phyloP scores from a whole-genome alignment of 768 basidiomycete species.

The Tulasnella sp. region DNA sequence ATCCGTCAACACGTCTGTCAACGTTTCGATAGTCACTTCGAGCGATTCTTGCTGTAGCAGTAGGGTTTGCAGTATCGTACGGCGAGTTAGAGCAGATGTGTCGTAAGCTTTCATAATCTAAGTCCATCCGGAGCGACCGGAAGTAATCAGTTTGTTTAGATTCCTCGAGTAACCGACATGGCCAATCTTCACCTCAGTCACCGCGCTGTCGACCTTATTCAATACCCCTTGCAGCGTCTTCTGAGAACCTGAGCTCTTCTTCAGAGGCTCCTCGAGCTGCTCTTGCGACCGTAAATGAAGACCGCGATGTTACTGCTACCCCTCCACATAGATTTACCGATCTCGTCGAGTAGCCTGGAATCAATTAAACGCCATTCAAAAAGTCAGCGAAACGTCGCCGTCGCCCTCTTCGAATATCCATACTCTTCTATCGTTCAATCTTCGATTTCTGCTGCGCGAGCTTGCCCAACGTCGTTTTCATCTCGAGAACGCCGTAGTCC shows the following conservation, averaged over 20 bases:
- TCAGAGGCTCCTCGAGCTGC: conserved; percentile 62
- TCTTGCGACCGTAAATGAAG: conserved; percentile 73
- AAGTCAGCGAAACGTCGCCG: background rate
- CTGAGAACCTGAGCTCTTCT: conserved; percentile 62
- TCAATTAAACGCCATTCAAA: background rate
- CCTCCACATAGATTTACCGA: conserved; percentile 49
- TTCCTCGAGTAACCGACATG: background rate
- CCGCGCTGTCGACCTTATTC: conserved; percentile 76
- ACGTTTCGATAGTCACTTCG: conserved; percentile 76
- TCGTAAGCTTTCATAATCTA: conserved; percentile 83
- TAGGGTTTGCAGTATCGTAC: conserved; percentile 65
- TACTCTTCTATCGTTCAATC: conserved; percentile 62
- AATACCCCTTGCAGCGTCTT: conserved; percentile 67
- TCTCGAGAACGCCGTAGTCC: conserved; percentile 70
- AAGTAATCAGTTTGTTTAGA: background rate
- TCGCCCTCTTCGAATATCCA: background rate
- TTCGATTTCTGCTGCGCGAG: conserved; percentile 57
- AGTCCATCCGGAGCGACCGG: background rate
- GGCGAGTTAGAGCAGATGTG: conserved; percentile 67
- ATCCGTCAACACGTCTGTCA: conserved; percentile 73
- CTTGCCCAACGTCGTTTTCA: conserved; percentile 57
- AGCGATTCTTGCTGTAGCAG: conserved; percentile 63
- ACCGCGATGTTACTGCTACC: conserved; percentile 66
- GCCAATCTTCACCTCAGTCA: conserved; percentile 72
- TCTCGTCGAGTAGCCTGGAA: conserved; percentile 53